Percentiles rank a stretch among this genome's conserved stretches.
Evolutionary conservation across 2,329 filamentous ascomycete species (phyloP).

Genomic region (Monosporascus ibericus): DNA sequence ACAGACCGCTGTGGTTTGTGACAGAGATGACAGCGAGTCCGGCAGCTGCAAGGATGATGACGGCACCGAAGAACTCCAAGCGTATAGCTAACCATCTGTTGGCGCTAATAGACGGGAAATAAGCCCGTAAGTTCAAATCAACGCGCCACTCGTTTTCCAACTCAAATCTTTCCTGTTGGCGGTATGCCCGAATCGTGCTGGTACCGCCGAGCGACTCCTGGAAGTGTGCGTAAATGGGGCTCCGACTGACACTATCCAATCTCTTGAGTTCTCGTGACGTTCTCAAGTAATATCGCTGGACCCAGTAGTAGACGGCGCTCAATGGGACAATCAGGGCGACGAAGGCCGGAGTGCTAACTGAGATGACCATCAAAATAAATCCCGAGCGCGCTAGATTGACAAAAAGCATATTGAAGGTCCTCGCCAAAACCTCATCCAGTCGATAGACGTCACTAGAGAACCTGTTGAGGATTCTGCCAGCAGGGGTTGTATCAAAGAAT

Average conservation of each 20-base stretch:
- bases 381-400: slow-evolving; percentile 66
- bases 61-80: slow-evolving; percentile 88
- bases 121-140: slow-evolving; percentile 88
- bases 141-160: slow-evolving; percentile 96
- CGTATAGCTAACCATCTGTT: slow-evolving; percentile 92
- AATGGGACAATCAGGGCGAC: slow-evolving; percentile 75
- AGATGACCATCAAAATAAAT: slow-evolving; percentile 85
- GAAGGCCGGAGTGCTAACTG: slow-evolving; percentile 74
- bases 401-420: slow-evolving; percentile 97
- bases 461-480: slow-evolving; percentile 91
- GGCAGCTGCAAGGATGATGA: slow-evolving; percentile 87
- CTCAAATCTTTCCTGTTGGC: slow-evolving; percentile 80
- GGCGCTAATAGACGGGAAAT: slow-evolving; percentile 92
- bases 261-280: slow-evolving; percentile 96
- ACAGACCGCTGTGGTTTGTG: slow-evolving; percentile 56
- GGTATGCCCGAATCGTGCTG: slow-evolving; percentile 91
- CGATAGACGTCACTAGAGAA: slow-evolving; percentile 85
- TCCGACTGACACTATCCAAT: slow-evolving; percentile 89
- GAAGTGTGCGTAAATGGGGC: slow-evolving; percentile 96
- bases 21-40: slow-evolving; percentile 78
- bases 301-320: slow-evolving; percentile 75
- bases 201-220: slow-evolving; percentile 94
- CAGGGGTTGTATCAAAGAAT: slow-evolving; percentile 96
- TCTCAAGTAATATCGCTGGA: slow-evolving; percentile 93
- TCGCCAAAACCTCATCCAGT: slow-evolving; percentile 87